These are phyloP conservation scores for Cladorrhinum samala DNA, from an alignment of 495 filamentous ascomycete genomes.

Conservation along the genomic window DNA sequence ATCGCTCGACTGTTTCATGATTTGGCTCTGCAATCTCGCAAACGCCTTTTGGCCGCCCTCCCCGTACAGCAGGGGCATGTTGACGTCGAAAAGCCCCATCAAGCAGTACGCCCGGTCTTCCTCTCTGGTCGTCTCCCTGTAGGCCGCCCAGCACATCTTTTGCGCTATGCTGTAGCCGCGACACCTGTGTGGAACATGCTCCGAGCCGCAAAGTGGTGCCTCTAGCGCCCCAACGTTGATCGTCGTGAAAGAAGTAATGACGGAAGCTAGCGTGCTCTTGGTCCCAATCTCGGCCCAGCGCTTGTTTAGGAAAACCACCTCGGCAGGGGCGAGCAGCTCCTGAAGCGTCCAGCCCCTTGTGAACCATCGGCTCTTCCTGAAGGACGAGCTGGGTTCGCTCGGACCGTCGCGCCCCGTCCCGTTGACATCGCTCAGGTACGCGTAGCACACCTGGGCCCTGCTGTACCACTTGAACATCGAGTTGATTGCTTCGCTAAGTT, in stretches of 20 bases:
- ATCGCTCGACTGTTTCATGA: conserved; percentile 26
- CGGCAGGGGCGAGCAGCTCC: conserved; percentile 31
- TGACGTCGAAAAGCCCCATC: conserved; percentile 29
- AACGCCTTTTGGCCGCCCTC: conserved; percentile 28
- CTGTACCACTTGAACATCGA: conserved; percentile 38
- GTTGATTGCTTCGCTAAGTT: conserved; percentile 33
- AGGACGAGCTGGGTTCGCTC: background rate
- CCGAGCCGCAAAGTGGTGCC: background rate
- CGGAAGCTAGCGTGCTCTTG: conserved; percentile 6
- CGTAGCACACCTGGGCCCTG: conserved; percentile 26
- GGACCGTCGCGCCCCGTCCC: background rate
- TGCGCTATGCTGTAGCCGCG: conserved; percentile 19
- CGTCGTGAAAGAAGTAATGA: conserved; percentile 17
- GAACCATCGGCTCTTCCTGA: conserved; percentile 28
- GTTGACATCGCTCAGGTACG: conserved; percentile 21
- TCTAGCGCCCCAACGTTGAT: conserved; percentile 16
- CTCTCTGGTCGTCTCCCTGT: conserved; percentile 15
- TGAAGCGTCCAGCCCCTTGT: conserved; percentile 38
- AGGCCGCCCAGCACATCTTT: conserved; percentile 34
- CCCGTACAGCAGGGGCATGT: conserved; percentile 35
- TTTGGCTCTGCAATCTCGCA: conserved; percentile 25
- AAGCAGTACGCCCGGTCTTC: conserved; percentile 37
- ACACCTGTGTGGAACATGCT: background rate
- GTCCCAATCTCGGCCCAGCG: conserved; percentile 25
- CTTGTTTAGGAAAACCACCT: conserved; percentile 26